Evolutionary conservation across 140 eudicot species (phyloP), one percentile per base, ranked within the genome.

Genomic region (Ambrosia hybrid): DNA sequence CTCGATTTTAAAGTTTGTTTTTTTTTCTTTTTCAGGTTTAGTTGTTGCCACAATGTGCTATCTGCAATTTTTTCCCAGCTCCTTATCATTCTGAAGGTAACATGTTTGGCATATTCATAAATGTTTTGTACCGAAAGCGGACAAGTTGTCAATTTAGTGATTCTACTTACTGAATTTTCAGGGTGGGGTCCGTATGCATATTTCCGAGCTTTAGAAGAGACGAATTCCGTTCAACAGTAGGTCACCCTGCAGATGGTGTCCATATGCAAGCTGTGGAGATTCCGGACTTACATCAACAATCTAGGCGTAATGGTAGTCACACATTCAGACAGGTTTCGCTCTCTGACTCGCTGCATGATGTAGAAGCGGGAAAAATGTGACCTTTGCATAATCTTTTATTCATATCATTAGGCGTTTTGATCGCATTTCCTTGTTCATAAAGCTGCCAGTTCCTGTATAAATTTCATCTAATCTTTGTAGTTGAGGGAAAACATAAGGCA

Each of bases 121-220:
- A 39, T 39, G 7, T 39, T 41, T 55, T 41, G 46, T 6, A 41
- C 46, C 46, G 46, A 41, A 6, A 1, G 46, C 34, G 30, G 30
- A 21, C 30, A 21, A 21, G 30, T 21, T 21, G 30, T 21, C 30
- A 21, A 21, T 21, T 21, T 21, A 21, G 30, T 21, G 30, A 21
- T 21, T 21, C 30, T 21, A 21, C 30, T 21, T 21, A 1, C 1
- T 21, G 17, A 0, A 6, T 57, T 41, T 77, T 57, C 78, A 88
- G 91, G 91, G 15, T 88, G 89, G 91, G 91, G 85, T 33, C 83
- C 91, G 12, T 83, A 88, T 70, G 91, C 88, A 33, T 85, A 88
- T 79, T 85, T 85, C 59, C 91, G 75, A 65, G 86, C 85, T 17
- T 62, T 85, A 73, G 91, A 78, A 79, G 87, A 85, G 55, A 56